These are phyloP conservation scores for Alternaria sp. DNA, from an alignment of 2,329 filamentous ascomycete genomes.

Conservation along the genomic window DNA sequence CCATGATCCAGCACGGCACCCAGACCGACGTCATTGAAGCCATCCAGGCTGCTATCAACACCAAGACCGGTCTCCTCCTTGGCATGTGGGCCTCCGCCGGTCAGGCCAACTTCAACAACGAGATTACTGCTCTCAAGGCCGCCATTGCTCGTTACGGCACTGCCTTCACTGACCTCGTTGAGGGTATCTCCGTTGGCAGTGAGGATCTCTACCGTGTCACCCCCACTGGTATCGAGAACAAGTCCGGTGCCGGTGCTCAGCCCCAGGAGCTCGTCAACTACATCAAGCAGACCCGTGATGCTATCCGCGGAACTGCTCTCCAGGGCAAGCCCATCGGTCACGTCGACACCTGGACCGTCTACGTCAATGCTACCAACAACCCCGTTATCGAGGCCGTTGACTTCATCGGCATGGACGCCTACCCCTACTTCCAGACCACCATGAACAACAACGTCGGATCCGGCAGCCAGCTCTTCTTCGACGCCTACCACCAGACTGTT, in stretches of 20 bases:
- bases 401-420: conserved; percentile 84
- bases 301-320: conserved; percentile 68
- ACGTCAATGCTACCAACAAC: conserved; percentile 72
- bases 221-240: conserved; percentile 68
- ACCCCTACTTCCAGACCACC: conserved; percentile 80
- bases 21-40: conserved; percentile 68
- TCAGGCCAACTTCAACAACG: conserved; percentile 68
- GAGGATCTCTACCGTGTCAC: conserved; percentile 74
- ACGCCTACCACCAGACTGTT: conserved; percentile 67
- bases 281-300: conserved; percentile 70
- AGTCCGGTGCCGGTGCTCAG: conserved; percentile 67
- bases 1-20: conserved; percentile 73
- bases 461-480: conserved; percentile 70
- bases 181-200: conserved; percentile 83
- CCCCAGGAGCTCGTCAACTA: conserved; percentile 70
- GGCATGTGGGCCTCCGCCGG: conserved; percentile 83
- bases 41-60: conserved; percentile 82
- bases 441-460: conserved; percentile 62
- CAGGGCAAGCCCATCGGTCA: conserved; percentile 71
- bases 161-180: conserved; percentile 69
- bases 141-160: conserved; percentile 73
- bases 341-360: conserved; percentile 83
- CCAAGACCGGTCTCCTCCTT: conserved; percentile 78
- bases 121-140: conserved; percentile 72
- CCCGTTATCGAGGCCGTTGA: conserved; percentile 73